These are phyloP conservation scores for Leptomonas pyrrhocoris DNA, from an alignment of 208 protist genomes.

Conservation along the genomic window DNA sequence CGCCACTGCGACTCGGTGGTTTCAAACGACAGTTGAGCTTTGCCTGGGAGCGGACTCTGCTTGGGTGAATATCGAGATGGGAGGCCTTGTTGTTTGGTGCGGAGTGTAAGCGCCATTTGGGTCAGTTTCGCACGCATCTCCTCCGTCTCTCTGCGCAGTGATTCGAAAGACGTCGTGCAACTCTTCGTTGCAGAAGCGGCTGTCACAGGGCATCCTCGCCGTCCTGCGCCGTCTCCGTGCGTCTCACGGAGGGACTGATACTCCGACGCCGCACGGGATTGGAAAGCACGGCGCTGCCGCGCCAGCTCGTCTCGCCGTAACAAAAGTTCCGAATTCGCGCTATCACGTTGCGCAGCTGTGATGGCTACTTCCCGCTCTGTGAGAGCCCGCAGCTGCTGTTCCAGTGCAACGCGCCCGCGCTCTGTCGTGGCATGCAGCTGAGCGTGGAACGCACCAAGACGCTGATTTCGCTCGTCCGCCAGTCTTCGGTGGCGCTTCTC, in stretches of 20 bases:
- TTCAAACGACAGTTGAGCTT: background rate
- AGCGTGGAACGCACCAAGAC: conserved; percentile 20
- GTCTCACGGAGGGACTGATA: conserved; percentile 17
- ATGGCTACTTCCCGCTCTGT: conserved; percentile 18
- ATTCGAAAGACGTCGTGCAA: background rate
- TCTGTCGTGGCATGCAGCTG: conserved; percentile 23
- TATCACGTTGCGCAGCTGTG: conserved; percentile 13
- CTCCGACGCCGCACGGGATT: conserved; percentile 15
- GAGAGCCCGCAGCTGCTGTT: conserved; percentile 16
- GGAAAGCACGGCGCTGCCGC: conserved; percentile 18
- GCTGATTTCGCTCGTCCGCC: conserved; percentile 19
- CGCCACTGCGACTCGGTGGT: background rate
- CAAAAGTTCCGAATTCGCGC: conserved; percentile 3
- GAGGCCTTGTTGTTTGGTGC: conserved; percentile 7
- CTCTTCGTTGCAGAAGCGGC: background rate
- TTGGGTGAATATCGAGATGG: background rate
- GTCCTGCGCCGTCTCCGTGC: background rate
- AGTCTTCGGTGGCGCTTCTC: conserved; percentile 14
- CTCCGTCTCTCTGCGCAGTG: conserved; percentile 8
- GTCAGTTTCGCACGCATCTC: background rate
- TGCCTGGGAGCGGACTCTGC: background rate
- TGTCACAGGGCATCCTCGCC: too few relatives aligned
- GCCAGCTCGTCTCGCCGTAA: conserved; percentile 16
- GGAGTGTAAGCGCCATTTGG: conserved; percentile 6
- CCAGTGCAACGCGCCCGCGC: conserved; percentile 12